Base-by-base conservation (phyloP, 306 rosid genomes). In the Cucumis hystrix region DNA sequence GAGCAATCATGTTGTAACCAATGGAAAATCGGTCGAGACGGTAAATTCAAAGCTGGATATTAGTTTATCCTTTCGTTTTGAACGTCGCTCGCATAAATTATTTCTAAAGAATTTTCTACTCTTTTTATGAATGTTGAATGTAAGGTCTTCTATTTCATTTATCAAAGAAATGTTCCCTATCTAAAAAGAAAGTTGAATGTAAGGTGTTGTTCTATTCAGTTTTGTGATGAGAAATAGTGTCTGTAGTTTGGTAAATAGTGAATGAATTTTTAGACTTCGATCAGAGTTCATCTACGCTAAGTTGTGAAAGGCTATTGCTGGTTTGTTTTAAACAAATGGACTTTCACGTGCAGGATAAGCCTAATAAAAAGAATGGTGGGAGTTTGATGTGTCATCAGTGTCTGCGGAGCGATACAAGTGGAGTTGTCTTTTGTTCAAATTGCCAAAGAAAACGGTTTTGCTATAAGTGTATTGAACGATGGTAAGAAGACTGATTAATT, bases 331-430 rank as follows among this genome's bases (percentile, higher is more conserved):
- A 69, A 33, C 37, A 33, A 45, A 45, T 20, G 40, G 56, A 37
- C n/a, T 25, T 16, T 43, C 52, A 16, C 59, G 20, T 76, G 70
- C 57, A 79, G 65, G 72, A 37, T 7, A 35, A 6, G 66, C 59
- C 60, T 35, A 64, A 70, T 51, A 82, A 82, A 77, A 83, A 65
- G 78, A 83, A 81, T 75, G 61, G 83, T 51, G 87, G 52, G 83
- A 82, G 91, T 79, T 88, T 90, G 84, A 90, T 85, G 96, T 90
- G 96, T 73, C 96, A 90, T 84, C 96, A 90, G 72, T 90, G 96
- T 80, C 86, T 81, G 79, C 84, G 90, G 82, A 88, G 72, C 64
- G 89, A 90, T 81, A 88, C 87, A 82, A 81, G 84, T 75, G 91
- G 87, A 8, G 92, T 90, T 74, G 82, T 88, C 55, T 72, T 74